A percentile compares a stretch with the other conserved stretches of the same genome.
Conservation (phyloP, 176 grass and related monocot species). For the Raddia guianensis region DNA sequence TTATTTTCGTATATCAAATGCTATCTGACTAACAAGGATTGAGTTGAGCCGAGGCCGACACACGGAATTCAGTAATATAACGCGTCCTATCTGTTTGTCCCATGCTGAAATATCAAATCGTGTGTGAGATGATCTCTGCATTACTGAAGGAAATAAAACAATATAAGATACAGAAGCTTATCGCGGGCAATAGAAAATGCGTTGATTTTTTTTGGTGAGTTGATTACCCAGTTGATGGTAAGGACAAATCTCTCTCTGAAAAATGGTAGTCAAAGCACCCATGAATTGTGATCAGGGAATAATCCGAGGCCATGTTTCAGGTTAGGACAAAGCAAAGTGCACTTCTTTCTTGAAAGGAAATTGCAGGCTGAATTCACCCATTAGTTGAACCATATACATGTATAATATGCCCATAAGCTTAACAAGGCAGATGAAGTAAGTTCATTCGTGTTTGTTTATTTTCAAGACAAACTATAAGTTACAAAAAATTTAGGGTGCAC, state of each 20-base stretch:
- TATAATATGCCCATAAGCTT: too few species aligned
- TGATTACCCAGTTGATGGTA: neutral
- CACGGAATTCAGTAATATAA: neutral
- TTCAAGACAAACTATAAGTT: neutral
- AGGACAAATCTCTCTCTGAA: neutral
- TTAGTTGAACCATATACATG: neutral
- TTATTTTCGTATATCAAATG: neutral
- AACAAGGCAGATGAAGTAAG: neutral
- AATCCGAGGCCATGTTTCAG: neutral
- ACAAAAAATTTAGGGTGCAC: too few species aligned
- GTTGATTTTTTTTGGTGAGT: neutral
- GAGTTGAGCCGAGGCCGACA: neutral
- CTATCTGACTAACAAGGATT: neutral
- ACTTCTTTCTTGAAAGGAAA: neutral
- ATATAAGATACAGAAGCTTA: neutral
- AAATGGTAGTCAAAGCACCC: neutral
- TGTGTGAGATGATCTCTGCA: neutral
- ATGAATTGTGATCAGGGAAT: neutral
- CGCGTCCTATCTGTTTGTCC: neutral
- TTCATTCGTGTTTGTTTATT: neutral
- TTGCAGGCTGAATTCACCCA: neutral
- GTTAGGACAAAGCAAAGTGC: neutral
- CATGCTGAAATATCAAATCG: neutral
- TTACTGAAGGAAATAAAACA: neutral
- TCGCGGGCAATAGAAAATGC: neutral